Evolutionary conservation across 805 yeast genomes (phyloP).

Genomic region (Ogataea pilisensis): DNA sequence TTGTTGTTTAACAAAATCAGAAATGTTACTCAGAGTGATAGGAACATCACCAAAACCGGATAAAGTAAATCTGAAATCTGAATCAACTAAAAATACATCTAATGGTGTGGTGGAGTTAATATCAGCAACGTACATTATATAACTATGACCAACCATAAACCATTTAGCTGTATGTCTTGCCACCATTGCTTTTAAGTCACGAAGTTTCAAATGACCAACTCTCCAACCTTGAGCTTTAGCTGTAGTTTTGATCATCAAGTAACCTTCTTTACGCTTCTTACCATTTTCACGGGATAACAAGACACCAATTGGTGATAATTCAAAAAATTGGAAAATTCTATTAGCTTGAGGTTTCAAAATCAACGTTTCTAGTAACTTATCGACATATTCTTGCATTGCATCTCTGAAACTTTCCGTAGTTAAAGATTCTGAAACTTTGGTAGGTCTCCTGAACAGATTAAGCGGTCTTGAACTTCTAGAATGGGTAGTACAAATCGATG

Average conservation of each 20-base stretch:
- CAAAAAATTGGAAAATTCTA: slow-evolving; percentile 79
- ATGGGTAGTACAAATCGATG: background rate
- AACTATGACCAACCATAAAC: slow-evolving; percentile 83
- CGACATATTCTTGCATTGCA: slow-evolving; percentile 64
- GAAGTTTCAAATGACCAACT: slow-evolving; percentile 79
- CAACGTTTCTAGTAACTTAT: slow-evolving; percentile 52
- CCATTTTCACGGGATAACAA: slow-evolving; percentile 78
- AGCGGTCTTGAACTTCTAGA: slow-evolving; percentile 2
- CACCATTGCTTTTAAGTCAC: slow-evolving; percentile 82
- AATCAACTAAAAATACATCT: slow-evolving; percentile 89
- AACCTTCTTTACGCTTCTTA: slow-evolving; percentile 86
- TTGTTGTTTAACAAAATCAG: slow-evolving; percentile 17
- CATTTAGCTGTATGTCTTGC: slow-evolving; percentile 88
- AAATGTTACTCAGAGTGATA: slow-evolving; percentile 14
- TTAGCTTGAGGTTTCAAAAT: slow-evolving; percentile 79
- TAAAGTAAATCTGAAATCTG: slow-evolving; percentile 55
- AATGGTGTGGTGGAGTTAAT: slow-evolving; percentile 82
- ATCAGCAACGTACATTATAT: slow-evolving; percentile 80
- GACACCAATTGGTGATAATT: slow-evolving; percentile 83
- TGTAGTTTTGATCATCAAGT: slow-evolving; percentile 70
- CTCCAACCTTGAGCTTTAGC: slow-evolving; percentile 94
- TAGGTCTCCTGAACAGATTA: slow-evolving; percentile 10
- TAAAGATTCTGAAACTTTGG: slow-evolving; percentile 2
- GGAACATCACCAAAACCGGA: slow-evolving; percentile 36
- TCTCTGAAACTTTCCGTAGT: slow-evolving; percentile 34